Evolutionary conservation across 2,329 filamentous ascomycete genomes (phyloP), one percentile per base, ranked within the genome.

Genomic region (Xylaria arbuscula): DNA sequence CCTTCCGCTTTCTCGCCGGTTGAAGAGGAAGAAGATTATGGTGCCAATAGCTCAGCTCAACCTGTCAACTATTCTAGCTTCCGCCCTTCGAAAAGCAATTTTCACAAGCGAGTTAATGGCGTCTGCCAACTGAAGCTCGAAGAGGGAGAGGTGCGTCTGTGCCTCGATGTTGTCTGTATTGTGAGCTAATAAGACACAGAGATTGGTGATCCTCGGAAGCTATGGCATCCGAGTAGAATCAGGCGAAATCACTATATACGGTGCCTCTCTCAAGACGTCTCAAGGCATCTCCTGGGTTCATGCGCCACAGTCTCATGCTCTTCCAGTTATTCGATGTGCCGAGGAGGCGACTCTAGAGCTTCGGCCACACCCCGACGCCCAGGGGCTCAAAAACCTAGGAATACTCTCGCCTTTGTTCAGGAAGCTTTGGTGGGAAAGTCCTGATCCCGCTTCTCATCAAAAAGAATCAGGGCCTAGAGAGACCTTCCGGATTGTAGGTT

Each of bases 271-370:
- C 3, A 81, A 82, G 11, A 77, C 85, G 1, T 82, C 84, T 0
- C 80, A 84, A 32, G 77, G 74, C 0, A 76, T 81, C 6, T 81
- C 86, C 70, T 89, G 87, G 82, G 83, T 93, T 17, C 88, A 88
- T 77, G 90, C 91, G 17, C 88, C 92, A 1, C 85, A 87, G 50
- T 92, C 90, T 45, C 88, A 93, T 75, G 89, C 92, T 0, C 79
- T 95, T 1, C 91, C 91, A 0, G 87, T 91, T 0, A 83, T 95
- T 40, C 81, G 87, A 55, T 88, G 85, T 51, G 74, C 80, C 0
- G 83, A 87, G 54, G 78, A 84, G 10, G 83, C 83, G 0, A 78
- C 76, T 0, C 76, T 92, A 0, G 86, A 91, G 67, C 78, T 93
- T 28, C 81, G 85, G 40, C 77, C 89, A 4, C 84, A 87, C 59